Percentiles rank a stretch among this genome's conserved stretches.
These are phyloP conservation scores for Malassezia brasiliensis DNA, from an alignment of 1,284 basidiomycete genomes.

Conservation along the genomic window DNA sequence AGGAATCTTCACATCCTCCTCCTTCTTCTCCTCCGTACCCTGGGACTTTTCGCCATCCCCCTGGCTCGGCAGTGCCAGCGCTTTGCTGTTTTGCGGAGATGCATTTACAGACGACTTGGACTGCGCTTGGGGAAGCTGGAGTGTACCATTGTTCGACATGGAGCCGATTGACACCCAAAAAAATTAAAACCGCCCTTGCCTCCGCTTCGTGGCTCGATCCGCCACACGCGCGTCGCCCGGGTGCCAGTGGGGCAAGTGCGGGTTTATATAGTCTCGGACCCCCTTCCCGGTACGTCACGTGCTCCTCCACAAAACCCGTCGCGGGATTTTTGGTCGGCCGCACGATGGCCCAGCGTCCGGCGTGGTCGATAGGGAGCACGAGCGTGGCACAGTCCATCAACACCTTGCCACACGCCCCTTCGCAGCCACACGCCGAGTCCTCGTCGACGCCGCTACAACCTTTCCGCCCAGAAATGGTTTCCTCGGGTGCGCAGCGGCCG, in stretches of 20 bases:
- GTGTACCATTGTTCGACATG: conserved; percentile 11
- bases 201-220: not conserved
- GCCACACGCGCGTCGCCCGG: not conserved
- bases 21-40: conserved; percentile 8
- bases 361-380: not conserved
- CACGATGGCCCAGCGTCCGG: conserved; percentile 1
- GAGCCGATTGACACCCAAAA: not conserved
- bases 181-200: not conserved
- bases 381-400: not conserved
- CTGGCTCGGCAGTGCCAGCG: conserved; percentile 7
- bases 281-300: conserved; percentile 10
- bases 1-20: conserved; percentile 6
- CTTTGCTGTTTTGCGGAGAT: conserved; percentile 7
- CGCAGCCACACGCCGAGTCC: not conserved
- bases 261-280: conserved; percentile 17
- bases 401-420: not conserved
- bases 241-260: not conserved
- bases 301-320: conserved; percentile 1
- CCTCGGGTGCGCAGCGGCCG: not conserved
- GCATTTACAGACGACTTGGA: not conserved
- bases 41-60: not conserved
- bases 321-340: not conserved
- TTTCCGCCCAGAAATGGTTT: not conserved
- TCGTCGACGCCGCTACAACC: not conserved
- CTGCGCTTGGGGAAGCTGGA: conserved; percentile 19